phyloP scores from a whole-genome alignment of 208 protist genomes.

The Crithidia expoeki region DNA sequence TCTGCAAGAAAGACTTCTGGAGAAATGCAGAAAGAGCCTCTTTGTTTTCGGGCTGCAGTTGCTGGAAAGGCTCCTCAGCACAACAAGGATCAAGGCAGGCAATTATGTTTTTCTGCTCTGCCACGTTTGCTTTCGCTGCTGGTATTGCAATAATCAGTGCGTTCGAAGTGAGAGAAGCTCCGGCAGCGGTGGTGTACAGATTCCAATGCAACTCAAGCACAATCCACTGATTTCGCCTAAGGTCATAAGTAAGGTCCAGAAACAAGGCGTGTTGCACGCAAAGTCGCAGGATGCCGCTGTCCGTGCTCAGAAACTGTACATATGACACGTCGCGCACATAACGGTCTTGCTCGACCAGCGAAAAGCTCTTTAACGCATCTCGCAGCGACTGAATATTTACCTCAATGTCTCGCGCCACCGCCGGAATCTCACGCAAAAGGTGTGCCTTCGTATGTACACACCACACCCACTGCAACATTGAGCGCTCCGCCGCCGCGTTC shows the following conservation, averaged over 20 bases:
- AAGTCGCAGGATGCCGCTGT: slow-evolving; percentile 57
- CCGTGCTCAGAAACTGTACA: slow-evolving; percentile 21
- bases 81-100: neutral
- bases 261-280: slow-evolving; percentile 56
- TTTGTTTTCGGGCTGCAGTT: slow-evolving; percentile 39
- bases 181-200: slow-evolving; percentile 34
- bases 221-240: slow-evolving; percentile 37
- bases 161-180: slow-evolving; percentile 18
- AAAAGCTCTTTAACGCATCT: slow-evolving; percentile 17
- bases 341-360: slow-evolving; percentile 2
- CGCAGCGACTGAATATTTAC: slow-evolving; percentile 14
- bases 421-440: slow-evolving; percentile 59
- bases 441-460: slow-evolving; percentile 56
- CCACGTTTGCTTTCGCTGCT: neutral
- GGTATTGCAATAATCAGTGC: neutral
- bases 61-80: neutral
- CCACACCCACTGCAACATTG: slow-evolving; percentile 60
- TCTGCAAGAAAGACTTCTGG: slow-evolving; percentile 42
- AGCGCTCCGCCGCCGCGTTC: slow-evolving; percentile 59
- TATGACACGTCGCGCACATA: slow-evolving; percentile 20
- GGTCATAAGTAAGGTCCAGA: slow-evolving; percentile 73
- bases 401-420: slow-evolving; percentile 34
- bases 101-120: too few relatives aligned
- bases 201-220: slow-evolving; percentile 66
- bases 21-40: slow-evolving; percentile 55